Base-by-base conservation (phyloP, 176 grass and related monocot genomes). In the Musa acuminata region DNA sequence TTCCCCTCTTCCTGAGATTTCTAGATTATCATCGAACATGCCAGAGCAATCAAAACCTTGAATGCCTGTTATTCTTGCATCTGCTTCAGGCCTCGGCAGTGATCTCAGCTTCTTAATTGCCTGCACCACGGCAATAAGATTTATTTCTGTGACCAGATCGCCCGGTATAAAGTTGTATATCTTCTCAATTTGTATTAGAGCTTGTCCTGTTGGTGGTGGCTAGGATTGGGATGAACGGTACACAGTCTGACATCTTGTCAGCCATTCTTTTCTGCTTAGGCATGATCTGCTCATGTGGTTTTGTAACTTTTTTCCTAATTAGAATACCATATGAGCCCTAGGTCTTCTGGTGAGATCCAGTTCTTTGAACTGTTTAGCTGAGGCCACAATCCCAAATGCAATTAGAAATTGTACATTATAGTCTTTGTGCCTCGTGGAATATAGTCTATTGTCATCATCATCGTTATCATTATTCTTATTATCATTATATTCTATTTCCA, bases 241-340 rank as follows among this genome's bases (percentile, higher is more conserved):
- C 86, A 55, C 35, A 82, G 77, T 67, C 83, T 71, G 69, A 74
- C 83, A 86, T 49, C 65, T 78, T 52, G 52, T 80, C 79, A 87
- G 80, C 78, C 80, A 69, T 75, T 88, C 82, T 85, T 82, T 77
- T 22, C 62, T 80, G 86, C 19, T 74, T 99, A 80, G 77, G 29
- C 8, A 64, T 20, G 27, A 55, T 86, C 80, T 87, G 86, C 88
- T 99, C 96, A 84, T 91, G 78, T 97, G 96, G 88, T 95, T 85
- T 86, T 95, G 88, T 99, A 99, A 99, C 91, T 99, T 99, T 91
- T 91, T 84, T 81, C 35, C 35, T 6, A 43, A 43, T 43, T 88
- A 85, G 78, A 95, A 89, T 78, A 80, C 86, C 91, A 91, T 83
- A 83, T 89, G 96, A 91, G 88, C 81, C 85, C 75, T 79, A 53